A percentile compares a stretch with the other conserved stretches of the same genome.
phyloP scores from a whole-genome alignment of 331 rosid species.

The Acacia pycnantha region DNA sequence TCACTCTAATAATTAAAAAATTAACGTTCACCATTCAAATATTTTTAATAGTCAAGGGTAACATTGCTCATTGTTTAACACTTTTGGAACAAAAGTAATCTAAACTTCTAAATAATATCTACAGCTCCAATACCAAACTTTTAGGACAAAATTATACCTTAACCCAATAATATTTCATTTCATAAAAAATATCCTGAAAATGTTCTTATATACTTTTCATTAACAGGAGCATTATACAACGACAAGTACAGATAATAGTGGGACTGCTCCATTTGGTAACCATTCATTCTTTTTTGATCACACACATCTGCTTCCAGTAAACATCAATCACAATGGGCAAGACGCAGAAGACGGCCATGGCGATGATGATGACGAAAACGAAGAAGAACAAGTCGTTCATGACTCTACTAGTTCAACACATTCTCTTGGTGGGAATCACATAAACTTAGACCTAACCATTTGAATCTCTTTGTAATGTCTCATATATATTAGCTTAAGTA shows the following conservation, averaged over 20 bases:
- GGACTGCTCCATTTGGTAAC: conserved; percentile 31
- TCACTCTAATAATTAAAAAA: too few relatives aligned
- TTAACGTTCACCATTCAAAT: too few relatives aligned
- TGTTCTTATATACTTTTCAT: neutral
- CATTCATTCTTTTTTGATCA: conserved; percentile 37
- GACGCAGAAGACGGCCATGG: neutral
- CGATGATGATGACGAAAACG: neutral
- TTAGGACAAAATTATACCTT: too few relatives aligned
- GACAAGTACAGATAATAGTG: neutral
- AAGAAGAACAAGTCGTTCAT: conserved; percentile 12
- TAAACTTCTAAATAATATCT: too few relatives aligned
- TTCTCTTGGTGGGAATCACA: conserved; percentile 23
- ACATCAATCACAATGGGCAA: conserved; percentile 15
- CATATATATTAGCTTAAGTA: neutral
- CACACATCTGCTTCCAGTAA: conserved; percentile 26
- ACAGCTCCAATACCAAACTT: too few relatives aligned
- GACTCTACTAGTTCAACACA: conserved; percentile 35
- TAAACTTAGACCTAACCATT: conserved; percentile 70
- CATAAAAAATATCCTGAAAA: neutral
- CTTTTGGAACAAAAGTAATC: too few relatives aligned
- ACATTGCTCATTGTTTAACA: too few relatives aligned
- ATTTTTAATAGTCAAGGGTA: too few relatives aligned
- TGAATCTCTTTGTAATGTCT: conserved; percentile 13
- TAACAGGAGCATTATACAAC: conserved; percentile 40
- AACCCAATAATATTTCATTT: neutral